phyloP scores from a whole-genome alignment of 148 eudicot genomes.

The Oxyria digyna region DNA sequence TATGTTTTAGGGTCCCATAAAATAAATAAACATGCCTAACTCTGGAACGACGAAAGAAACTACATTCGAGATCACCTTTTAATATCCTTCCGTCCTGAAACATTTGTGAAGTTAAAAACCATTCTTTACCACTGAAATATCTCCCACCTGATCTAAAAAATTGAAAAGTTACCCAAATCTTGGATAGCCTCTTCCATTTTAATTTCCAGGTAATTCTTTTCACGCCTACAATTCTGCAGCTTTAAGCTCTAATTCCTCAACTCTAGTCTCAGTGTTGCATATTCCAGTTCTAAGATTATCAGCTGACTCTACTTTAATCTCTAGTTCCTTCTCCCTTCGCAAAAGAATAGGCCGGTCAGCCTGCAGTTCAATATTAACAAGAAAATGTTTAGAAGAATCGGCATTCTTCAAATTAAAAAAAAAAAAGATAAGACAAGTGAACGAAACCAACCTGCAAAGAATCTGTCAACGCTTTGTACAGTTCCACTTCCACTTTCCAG shows the following conservation, averaged over 20 bases:
- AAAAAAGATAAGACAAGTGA: conserved; percentile 67
- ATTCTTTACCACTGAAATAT: background rate
- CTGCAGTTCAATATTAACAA: no score
- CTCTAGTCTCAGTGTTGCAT: no score
- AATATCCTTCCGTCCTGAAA: conserved; percentile 82
- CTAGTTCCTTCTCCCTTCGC: conserved; percentile 79
- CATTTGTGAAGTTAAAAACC: background rate
- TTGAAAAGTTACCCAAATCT: conserved; percentile 60
- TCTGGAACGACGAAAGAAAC: no score
- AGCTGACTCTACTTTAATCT: conserved; percentile 40
- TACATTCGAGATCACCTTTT: conserved; percentile 82
- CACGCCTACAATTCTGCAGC: no score
- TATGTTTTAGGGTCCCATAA: no score
- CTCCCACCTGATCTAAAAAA: background rate
- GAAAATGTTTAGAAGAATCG: conserved; percentile 7
- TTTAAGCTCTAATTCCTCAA: no score
- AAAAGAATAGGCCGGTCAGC: conserved; percentile 37
- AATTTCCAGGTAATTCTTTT: no score
- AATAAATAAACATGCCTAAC: no score
- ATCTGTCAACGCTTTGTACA: conserved; percentile 45
- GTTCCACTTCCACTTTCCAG: conserved; percentile 69
- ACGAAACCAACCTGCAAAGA: no score
- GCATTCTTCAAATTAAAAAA: background rate
- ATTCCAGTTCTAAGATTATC: conserved; percentile 33
- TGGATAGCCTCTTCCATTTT: conserved; percentile 81